A percentile compares a stretch with the other conserved stretches of the same genome.
phyloP scores from a whole-genome alignment of 345 rosid species.

The Moricandia moricandioides region DNA sequence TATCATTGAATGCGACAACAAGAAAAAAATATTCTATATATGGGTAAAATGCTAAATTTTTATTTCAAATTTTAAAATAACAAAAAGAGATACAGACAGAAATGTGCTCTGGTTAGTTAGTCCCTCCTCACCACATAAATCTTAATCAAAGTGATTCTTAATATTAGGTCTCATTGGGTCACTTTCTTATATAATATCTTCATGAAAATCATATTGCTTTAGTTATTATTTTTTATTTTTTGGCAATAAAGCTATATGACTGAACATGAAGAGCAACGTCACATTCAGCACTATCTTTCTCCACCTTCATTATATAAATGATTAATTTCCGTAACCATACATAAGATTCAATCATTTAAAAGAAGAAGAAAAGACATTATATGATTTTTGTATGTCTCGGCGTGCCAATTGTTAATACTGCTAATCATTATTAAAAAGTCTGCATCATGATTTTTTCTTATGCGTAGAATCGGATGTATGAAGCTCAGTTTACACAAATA shows the following conservation, averaged over 20 bases:
- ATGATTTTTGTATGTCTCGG: not conserved
- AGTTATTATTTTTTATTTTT: not conserved
- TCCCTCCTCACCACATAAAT: not conserved
- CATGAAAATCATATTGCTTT: not conserved
- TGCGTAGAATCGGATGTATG: too few species aligned
- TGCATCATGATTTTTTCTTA: not conserved
- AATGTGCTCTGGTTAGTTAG: constrained; percentile 6
- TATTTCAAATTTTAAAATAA: not conserved
- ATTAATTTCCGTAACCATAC: not conserved
- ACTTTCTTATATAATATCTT: not conserved
- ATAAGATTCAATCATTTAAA: not conserved
- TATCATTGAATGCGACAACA: not conserved
- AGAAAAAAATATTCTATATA: not conserved
- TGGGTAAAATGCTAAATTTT: not conserved
- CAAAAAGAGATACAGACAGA: not conserved
- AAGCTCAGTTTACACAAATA: too few species aligned
- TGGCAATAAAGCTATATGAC: not conserved
- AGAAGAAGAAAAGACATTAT: not conserved
- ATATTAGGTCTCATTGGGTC: not conserved
- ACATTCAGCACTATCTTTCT: not conserved
- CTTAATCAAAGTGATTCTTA: not conserved
- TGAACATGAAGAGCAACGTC: not conserved
- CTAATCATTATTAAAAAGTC: not conserved
- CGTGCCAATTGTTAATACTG: not conserved
- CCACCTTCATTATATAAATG: not conserved